These are phyloP conservation scores for Penicillium maclennaniae DNA, from an alignment of 495 filamentous ascomycete genomes.

Conservation along the genomic window DNA sequence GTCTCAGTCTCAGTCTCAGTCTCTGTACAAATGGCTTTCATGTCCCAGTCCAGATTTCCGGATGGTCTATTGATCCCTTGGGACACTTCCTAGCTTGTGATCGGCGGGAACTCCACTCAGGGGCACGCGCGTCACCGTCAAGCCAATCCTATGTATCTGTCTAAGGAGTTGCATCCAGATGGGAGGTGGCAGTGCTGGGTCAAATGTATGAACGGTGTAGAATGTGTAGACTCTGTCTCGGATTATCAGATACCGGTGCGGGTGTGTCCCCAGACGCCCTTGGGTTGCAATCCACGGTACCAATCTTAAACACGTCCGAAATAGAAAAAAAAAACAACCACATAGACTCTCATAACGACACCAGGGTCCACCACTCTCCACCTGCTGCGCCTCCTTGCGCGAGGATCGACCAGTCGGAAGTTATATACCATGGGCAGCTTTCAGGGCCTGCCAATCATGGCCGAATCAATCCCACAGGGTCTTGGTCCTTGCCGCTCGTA, in stretches of 20 bases:
- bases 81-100: not conserved
- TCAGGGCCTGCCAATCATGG: not conserved
- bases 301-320: not conserved
- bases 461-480: not conserved
- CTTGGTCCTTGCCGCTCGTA: constrained; percentile 2
- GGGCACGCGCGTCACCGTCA: constrained; percentile 14
- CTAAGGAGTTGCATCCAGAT: not conserved
- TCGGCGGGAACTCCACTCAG: constrained; percentile 3
- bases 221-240: not conserved
- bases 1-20: too few species aligned
- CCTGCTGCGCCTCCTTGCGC: constrained; percentile 10
- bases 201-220: not conserved
- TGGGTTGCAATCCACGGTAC: not conserved
- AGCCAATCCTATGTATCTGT: constrained; percentile 1
- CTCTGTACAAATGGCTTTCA: not conserved
- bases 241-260: too few species aligned
- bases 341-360: too few species aligned
- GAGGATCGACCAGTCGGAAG: constrained; percentile 9
- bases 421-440: not conserved
- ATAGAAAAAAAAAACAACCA: not conserved
- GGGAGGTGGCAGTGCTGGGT: not conserved
- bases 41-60: not conserved
- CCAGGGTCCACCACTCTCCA: not conserved
- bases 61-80: too few species aligned
- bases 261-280: too few species aligned